These are phyloP conservation scores for Coccomyxa subellipsoidea DNA, from an alignment of 163 green algal genomes.

Conservation along the genomic window DNA sequence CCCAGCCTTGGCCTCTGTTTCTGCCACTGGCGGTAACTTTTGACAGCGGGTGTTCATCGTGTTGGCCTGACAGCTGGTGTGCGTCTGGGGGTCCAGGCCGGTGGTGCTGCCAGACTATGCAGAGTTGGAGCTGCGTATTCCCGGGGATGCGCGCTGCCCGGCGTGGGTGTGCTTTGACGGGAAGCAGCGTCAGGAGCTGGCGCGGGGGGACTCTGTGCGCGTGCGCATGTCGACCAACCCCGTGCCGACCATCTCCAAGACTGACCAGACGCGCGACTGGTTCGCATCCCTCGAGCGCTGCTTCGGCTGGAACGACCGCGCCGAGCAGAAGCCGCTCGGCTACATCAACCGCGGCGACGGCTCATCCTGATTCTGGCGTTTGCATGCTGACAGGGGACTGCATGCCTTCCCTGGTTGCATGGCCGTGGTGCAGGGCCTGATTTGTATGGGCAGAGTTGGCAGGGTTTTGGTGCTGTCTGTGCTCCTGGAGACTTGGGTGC, in stretches of 20 bases:
- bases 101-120: constrained; percentile 97
- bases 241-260: constrained; percentile 93
- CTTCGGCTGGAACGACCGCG: constrained; percentile 86
- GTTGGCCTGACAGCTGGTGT: too few species aligned
- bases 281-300: constrained; percentile 84
- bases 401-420: too few species aligned
- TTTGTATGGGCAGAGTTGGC: too few species aligned
- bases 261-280: constrained; percentile 93
- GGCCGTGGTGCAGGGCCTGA: neutral
- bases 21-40: too few species aligned
- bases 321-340: constrained; percentile 29
- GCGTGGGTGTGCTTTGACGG: constrained; percentile 95
- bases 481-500: too few species aligned
- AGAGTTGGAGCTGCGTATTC: constrained; percentile 86
- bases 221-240: constrained; percentile 91
- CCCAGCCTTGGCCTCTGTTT: too few species aligned
- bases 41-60: too few species aligned
- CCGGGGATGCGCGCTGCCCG: constrained; percentile 67
- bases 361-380: neutral
- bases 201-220: constrained; percentile 70
- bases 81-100: constrained; percentile 48
- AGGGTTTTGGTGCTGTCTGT: too few species aligned
- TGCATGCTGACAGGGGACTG: neutral
- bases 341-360: neutral
- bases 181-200: constrained; percentile 75